Conservation (phyloP, 2,329 filamentous ascomycete species). For the Aquanectria penicillioides region DNA sequence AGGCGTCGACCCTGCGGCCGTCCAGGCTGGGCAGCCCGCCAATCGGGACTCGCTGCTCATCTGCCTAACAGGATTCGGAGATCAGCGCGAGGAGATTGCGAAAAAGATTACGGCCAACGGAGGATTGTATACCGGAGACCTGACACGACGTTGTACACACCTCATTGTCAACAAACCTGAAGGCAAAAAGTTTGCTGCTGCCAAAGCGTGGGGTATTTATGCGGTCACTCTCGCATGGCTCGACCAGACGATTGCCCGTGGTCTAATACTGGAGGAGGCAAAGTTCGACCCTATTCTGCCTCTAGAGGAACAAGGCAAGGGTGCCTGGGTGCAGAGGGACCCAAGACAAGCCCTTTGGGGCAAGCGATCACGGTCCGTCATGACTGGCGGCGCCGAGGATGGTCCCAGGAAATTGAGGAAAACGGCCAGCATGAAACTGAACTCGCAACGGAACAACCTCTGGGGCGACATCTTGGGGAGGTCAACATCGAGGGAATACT, state of each 20-base stretch:
- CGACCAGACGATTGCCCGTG: conserved; percentile 80
- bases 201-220: conserved; percentile 82
- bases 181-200: conserved; percentile 90
- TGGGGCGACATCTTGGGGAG: conserved; percentile 86
- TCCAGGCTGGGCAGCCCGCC: conserved; percentile 25
- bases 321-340: conserved; percentile 73
- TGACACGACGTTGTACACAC: conserved; percentile 88
- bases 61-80: conserved; percentile 68
- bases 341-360: conserved; percentile 58
- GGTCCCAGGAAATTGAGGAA: conserved; percentile 85
- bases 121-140: conserved; percentile 85
- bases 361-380: conserved; percentile 68
- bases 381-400: conserved; percentile 57
- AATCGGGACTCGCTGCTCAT: conserved; percentile 57
- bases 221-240: conserved; percentile 89
- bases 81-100: conserved; percentile 76
- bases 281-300: conserved; percentile 82
- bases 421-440: conserved; percentile 85
- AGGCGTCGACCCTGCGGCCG: conserved; percentile 52
- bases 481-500: conserved; percentile 49
- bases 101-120: conserved; percentile 75
- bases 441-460: conserved; percentile 81
- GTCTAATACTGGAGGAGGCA: conserved; percentile 91
- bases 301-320: conserved; percentile 75
- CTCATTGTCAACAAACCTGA: conserved; percentile 82